Evolutionary conservation across 2,329 filamentous ascomycete species (phyloP).

Genomic region (Dactylellina sp.): DNA sequence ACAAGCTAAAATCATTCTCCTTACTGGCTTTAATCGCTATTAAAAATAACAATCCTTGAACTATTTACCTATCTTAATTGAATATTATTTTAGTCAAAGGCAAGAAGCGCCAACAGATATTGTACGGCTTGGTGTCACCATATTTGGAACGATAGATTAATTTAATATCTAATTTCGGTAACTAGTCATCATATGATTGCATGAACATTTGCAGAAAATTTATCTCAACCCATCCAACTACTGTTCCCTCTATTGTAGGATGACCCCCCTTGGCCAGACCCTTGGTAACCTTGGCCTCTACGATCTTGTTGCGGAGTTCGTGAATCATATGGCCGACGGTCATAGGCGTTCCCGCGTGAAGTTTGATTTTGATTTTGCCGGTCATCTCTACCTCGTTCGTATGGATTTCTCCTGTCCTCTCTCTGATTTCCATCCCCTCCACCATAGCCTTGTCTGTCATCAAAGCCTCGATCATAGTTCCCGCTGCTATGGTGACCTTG

Average conservation of each 20-base stretch:
- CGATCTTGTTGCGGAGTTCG: conserved; percentile 37
- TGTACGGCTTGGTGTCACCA: too few relatives aligned
- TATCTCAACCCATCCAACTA: conserved; percentile 38
- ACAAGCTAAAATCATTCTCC: too few relatives aligned
- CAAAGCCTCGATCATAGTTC: conserved; percentile 58
- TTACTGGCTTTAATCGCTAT: background rate
- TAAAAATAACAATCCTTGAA: background rate
- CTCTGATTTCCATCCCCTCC: conserved; percentile 60
- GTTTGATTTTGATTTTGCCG: conserved; percentile 40
- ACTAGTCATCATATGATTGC: too few relatives aligned
- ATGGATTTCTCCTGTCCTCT: conserved; percentile 58
- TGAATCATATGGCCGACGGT: conserved; percentile 30
- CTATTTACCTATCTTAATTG: background rate
- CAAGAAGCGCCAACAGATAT: too few relatives aligned
- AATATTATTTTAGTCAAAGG: too few relatives aligned
- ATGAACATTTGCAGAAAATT: background rate
- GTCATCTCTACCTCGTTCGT: conserved; percentile 57
- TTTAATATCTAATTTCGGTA: too few relatives aligned
- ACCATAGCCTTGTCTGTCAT: conserved; percentile 59
- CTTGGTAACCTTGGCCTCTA: conserved; percentile 29
- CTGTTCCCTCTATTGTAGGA: conserved; percentile 35
- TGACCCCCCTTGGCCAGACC: conserved; percentile 25
- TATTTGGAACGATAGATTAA: too few relatives aligned
- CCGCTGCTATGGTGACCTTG: conserved; percentile 56
- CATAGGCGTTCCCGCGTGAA: conserved; percentile 19